Evolutionary conservation across 495 filamentous ascomycete species (phyloP).

Genomic region (Tuber umbilicatum): DNA sequence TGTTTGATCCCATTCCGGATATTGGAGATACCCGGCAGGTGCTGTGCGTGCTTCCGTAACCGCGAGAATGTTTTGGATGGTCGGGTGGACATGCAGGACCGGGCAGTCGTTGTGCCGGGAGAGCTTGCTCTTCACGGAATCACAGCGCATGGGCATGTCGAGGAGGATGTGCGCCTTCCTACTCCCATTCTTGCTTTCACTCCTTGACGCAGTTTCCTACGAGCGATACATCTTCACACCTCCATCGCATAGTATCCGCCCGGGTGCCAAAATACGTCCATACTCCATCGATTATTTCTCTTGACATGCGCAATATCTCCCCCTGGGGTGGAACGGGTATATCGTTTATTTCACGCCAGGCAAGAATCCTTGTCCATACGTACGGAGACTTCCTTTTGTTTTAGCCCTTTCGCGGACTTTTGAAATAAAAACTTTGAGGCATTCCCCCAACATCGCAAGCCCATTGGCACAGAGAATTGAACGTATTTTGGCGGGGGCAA

Average conservation of each 20-base stretch:
- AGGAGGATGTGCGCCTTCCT: background rate
- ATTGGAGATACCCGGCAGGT: background rate
- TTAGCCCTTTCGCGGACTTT: background rate
- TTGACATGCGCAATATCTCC: constrained; percentile 32
- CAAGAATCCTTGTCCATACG: too few species aligned
- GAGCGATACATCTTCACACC: constrained; percentile 48
- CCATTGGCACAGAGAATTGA: too few species aligned
- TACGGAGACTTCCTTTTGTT: background rate
- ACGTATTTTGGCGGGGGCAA: constrained; percentile 36
- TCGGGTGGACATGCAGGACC: background rate
- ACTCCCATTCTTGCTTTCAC: background rate
- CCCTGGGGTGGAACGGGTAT: constrained; percentile 28
- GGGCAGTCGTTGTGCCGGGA: background rate
- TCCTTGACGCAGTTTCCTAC: constrained; percentile 32
- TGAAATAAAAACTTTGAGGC: background rate
- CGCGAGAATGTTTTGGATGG: background rate
- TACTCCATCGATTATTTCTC: background rate
- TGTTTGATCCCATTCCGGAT: background rate
- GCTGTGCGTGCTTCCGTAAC: background rate
- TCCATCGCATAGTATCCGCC: constrained; percentile 41
- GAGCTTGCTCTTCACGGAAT: too few species aligned
- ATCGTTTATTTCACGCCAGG: too few species aligned
- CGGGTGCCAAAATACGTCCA: background rate
- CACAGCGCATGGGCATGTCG: too few species aligned
- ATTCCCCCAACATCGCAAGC: too few species aligned